phyloP scores from a whole-genome alignment of 805 yeast species.

The Clavispora carvajalis region DNA sequence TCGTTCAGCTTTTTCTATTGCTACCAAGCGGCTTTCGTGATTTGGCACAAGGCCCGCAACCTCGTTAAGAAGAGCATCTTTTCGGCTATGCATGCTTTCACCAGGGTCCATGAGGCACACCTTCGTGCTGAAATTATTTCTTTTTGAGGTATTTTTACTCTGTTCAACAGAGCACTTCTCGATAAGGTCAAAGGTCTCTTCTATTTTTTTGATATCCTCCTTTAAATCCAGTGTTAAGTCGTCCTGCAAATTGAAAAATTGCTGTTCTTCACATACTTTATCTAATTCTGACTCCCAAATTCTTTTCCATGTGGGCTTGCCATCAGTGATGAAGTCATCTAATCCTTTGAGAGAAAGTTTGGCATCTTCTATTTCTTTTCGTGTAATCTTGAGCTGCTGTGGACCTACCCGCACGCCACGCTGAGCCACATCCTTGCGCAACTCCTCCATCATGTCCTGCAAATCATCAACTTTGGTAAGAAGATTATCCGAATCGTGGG shows the following conservation, averaged over 20 bases:
- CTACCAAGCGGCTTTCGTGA: slow-evolving; percentile 80
- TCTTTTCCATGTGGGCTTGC: slow-evolving; percentile 80
- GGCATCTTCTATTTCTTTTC: slow-evolving; percentile 60
- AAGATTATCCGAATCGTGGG: slow-evolving; percentile 69
- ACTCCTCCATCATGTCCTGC: slow-evolving; percentile 85
- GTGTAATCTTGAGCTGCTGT: slow-evolving; percentile 62
- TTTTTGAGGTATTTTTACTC: slow-evolving; percentile 49
- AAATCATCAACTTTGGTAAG: slow-evolving; percentile 82
- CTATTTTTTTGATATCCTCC: slow-evolving; percentile 76
- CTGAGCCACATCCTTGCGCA: slow-evolving; percentile 86
- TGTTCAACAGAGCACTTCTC: slow-evolving; percentile 79
- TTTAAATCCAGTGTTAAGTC: slow-evolving; percentile 73
- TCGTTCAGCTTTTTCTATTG: slow-evolving; percentile 82
- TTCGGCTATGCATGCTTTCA: slow-evolving; percentile 48
- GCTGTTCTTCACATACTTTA: slow-evolving; percentile 89
- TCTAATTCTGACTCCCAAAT: slow-evolving; percentile 91
- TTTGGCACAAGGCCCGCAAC: slow-evolving; percentile 77
- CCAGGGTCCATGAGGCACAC: slow-evolving; percentile 59
- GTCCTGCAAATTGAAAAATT: slow-evolving; percentile 84
- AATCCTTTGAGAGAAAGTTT: slow-evolving; percentile 46
- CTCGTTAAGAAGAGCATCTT: slow-evolving; percentile 76
- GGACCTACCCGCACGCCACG: slow-evolving; percentile 80
- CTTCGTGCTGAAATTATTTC: slow-evolving; percentile 35
- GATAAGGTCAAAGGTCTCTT: slow-evolving; percentile 76
- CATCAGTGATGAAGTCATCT: slow-evolving; percentile 58